Evolutionary conservation across 2,329 filamentous ascomycete genomes (phyloP), one percentile per base, ranked within the genome.

Genomic region (Stromatinia cepivora): DNA sequence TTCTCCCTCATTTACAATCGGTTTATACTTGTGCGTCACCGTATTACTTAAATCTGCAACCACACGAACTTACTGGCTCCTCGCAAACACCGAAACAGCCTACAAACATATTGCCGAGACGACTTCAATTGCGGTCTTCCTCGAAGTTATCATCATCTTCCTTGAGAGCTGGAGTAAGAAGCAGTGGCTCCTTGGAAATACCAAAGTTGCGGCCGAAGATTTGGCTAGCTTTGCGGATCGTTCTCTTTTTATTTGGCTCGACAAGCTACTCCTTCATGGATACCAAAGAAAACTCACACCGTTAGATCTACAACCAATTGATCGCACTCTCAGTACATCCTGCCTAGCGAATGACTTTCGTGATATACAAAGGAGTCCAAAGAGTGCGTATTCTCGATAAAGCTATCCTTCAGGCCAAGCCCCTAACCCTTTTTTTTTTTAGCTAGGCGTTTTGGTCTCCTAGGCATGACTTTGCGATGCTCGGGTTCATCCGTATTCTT

Each of bases 181-280:
- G 76, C 0, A 79, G 79, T 69, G 80, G 81, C n/a, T 71, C 81
- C 8, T 80, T 81, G 50, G 78, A 75, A 68, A 77, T 77, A n/a
- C 77, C 77, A 31, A 72, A 81, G 31, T 79, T 81, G 67, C 77
- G 77, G 70, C 82, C 80, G 81, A 73, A 81, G 54, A 79, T 78
- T 52, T 75, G 77, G 11, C 74, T 82, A 45, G 74, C 81, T 71
- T 59, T 72, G 59, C 77, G 71, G 81, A 81, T 1, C 82, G 79
- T 54, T 73, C 72, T 34, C 75, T 75, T 34, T 72, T 81, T 46
- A 70, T 82, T 28, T 75, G 71, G 61, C 77, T 78, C 9, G 72
- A 74, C 36, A 53, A 31, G 25, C 52, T 53, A 53, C 52, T 53
- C 52, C 52, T 53, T 31, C 15, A 53, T 25, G 52, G 25, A 53